Evolutionary conservation across 2,329 filamentous ascomycete species (phyloP), one percentile per base, ranked within the genome.

Genomic region (Cladophialophora carrionii): DNA sequence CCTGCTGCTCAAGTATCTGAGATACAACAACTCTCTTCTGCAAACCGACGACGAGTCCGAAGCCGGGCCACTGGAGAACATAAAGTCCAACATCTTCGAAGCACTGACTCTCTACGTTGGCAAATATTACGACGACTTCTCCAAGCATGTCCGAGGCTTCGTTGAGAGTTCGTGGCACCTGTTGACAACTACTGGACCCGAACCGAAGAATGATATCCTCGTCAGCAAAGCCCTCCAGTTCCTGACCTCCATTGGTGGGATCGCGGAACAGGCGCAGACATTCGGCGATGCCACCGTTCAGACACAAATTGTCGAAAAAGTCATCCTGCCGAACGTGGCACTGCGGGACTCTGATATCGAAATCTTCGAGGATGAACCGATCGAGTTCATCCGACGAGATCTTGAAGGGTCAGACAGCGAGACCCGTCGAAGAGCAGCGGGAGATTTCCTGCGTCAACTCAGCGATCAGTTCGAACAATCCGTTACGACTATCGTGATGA

Each of bases 311-410:
- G 91, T 97, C 9, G 92, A 98, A 76, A 96, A 96, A 79, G 95
- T 98, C 64, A 91, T 99, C 63, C 80, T 99, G 69, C 94, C 95
- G 9, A 99, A 99, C 73, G 87, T 99, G 64, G 90, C 90, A 17
- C 81, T 99, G 66, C 88, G 96, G 70, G 95, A 97, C 73, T 95
- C 93, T 0, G 96, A 99, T 71, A 85, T 96, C 61, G 95, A 99
- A 76, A 85, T 96, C 71, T 98, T 99, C 72, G 95, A 99, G 76
- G 96, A 99, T 75, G 96, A 99, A 80, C 95, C 95, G 0, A 99
- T 99, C 70, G 95, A 99, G 77, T 99, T 96, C 75, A 99, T 99
- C 74, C 87, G 95, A 68, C 87, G 92, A 73, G 95, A 99, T 77
- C 82, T 99, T 55, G 95, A 99, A 77, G 95, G 95, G 6, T 97